Conservation (phyloP, 805 yeast species). For the Yarrowia porcina region DNA sequence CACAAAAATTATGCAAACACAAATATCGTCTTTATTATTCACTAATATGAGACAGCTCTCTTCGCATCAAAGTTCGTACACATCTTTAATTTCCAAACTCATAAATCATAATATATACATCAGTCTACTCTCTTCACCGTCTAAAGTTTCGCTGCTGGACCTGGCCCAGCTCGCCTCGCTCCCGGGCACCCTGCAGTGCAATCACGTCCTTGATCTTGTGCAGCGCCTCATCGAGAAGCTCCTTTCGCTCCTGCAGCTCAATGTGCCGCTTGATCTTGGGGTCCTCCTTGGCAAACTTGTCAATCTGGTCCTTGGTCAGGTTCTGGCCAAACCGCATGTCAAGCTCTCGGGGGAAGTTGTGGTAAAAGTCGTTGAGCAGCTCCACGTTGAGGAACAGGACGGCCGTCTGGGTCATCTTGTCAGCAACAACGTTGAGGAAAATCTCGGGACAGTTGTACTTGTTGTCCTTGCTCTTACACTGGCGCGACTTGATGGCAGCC, state of each 20-base stretch:
- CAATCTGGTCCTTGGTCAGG: slow-evolving; percentile 73
- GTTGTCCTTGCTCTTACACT: slow-evolving; percentile 73
- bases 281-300: slow-evolving; percentile 89
- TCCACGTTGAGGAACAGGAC: slow-evolving; percentile 92
- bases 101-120: slow-evolving; percentile 2
- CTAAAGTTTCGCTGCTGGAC: not conserved
- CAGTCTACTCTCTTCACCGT: not conserved
- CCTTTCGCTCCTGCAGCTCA: slow-evolving; percentile 90
- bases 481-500: slow-evolving; percentile 67
- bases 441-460: slow-evolving; percentile 93
- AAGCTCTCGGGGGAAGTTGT: slow-evolving; percentile 91
- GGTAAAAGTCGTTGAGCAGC: slow-evolving; percentile 87
- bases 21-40: no score
- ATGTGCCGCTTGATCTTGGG: slow-evolving; percentile 86
- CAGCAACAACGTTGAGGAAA: slow-evolving; percentile 86
- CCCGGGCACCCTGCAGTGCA: slow-evolving; percentile 51
- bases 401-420: slow-evolving; percentile 88
- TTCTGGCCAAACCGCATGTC: slow-evolving; percentile 67
- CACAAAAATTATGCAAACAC: no score
- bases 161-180: slow-evolving; percentile 13
- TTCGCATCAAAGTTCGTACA: no score
- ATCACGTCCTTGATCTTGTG: slow-evolving; percentile 80
- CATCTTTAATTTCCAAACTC: not conserved
- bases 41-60: no score
- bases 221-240: slow-evolving; percentile 77